Conservation (phyloP, 169 alveolate genomes). For the Plasmodium malariae region DNA sequence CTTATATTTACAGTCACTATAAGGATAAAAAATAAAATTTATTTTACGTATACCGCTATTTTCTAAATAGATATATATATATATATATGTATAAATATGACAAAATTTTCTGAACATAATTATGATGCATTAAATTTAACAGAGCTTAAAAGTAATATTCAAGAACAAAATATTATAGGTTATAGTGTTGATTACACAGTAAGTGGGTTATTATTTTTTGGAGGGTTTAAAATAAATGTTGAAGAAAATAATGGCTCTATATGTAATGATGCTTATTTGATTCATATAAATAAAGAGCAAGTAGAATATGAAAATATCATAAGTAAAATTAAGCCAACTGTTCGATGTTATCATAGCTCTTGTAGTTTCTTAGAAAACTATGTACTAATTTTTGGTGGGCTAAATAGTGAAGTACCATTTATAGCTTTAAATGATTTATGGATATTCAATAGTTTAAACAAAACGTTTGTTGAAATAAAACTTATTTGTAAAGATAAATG, state of each 20-base stretch:
- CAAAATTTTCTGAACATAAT: conserved; percentile 36
- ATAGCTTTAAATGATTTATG: conserved; percentile 68
- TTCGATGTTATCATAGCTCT: conserved; percentile 55
- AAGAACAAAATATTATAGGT: conserved; percentile 52
- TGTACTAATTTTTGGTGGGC: conserved; percentile 65
- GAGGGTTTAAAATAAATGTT: conserved; percentile 60
- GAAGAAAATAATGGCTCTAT: conserved; percentile 14
- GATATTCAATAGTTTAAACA: conserved; percentile 57
- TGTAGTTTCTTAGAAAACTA: conserved; percentile 59
- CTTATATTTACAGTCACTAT: not conserved
- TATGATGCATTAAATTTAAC: conserved; percentile 61
- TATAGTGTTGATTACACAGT: conserved; percentile 47
- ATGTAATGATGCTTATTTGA: conserved; percentile 65
- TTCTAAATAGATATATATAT: not conserved
- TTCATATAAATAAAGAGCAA: conserved; percentile 44
- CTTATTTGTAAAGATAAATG: not conserved
- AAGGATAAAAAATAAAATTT: not conserved
- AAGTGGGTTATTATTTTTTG: conserved; percentile 57
- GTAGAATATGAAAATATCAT: conserved; percentile 42
- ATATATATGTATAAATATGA: conserved; percentile 20
- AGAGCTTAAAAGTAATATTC: conserved; percentile 57
- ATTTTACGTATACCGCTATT: not conserved
- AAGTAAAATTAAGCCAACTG: conserved; percentile 42
- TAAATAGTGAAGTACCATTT: conserved; percentile 53
- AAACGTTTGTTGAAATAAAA: conserved; percentile 54